Percentiles rank a stretch among this genome's conserved stretches.
Evolutionary conservation across 805 yeast genomes (phyloP).

Genomic region (Candida sithepensis): DNA sequence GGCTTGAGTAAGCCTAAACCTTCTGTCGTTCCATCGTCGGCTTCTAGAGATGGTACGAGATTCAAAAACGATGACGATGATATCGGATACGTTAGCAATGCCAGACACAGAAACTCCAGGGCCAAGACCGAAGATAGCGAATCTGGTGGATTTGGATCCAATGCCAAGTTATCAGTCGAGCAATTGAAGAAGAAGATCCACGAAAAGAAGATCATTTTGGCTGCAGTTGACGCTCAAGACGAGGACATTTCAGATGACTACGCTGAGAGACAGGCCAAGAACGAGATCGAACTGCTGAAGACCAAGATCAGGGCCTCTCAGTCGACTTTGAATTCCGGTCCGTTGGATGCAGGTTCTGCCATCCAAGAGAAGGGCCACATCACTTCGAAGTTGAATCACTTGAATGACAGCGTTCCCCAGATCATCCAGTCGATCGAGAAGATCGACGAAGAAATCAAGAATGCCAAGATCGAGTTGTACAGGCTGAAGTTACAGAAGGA

Average conservation of each 20-base stretch:
- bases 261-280: constrained; percentile 36
- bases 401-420: constrained; percentile 69
- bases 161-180: constrained; percentile 42
- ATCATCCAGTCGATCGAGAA: constrained; percentile 60
- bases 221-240: constrained; percentile 68
- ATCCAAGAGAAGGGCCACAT: constrained; percentile 47
- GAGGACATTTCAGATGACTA: constrained; percentile 35
- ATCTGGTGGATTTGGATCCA: background rate
- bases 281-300: constrained; percentile 65
- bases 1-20: constrained; percentile 21
- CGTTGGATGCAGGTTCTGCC: constrained; percentile 31
- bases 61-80: constrained; percentile 75
- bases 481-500: constrained; percentile 52
- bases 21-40: constrained; percentile 27
- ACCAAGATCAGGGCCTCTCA: constrained; percentile 50
- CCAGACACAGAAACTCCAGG: constrained; percentile 49
- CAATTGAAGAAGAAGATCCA: constrained; percentile 61
- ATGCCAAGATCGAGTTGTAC: constrained; percentile 61
- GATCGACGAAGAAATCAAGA: constrained; percentile 66
- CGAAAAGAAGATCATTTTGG: constrained; percentile 68
- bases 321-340: constrained; percentile 30
- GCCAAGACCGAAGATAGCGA: constrained; percentile 19
- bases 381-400: constrained; percentile 51
- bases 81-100: constrained; percentile 52
- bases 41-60: constrained; percentile 45